These are phyloP conservation scores for Candida maris DNA, from an alignment of 805 yeast species.

Conservation along the genomic window DNA sequence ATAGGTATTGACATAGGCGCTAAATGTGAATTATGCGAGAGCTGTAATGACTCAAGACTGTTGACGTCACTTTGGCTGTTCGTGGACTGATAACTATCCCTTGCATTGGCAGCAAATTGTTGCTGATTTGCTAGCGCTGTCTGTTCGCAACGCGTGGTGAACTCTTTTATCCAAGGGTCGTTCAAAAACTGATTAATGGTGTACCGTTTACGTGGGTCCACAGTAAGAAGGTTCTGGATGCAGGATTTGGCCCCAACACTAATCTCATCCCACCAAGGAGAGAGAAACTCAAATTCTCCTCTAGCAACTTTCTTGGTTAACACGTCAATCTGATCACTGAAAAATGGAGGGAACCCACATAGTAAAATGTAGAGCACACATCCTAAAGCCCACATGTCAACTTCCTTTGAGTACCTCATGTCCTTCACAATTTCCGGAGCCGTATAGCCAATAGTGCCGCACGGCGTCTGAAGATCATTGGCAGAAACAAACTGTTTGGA, in stretches of 20 bases:
- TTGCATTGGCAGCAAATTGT: conserved; percentile 7
- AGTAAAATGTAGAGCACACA: conserved; percentile 90
- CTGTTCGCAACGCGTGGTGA: conserved; percentile 29
- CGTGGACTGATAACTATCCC: not conserved
- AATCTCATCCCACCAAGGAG: conserved; percentile 91
- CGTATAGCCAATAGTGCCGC: conserved; percentile 98
- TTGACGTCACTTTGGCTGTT: not conserved
- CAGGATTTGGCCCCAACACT: conserved; percentile 64
- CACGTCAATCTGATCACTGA: conserved; percentile 73
- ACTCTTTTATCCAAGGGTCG: conserved; percentile 69
- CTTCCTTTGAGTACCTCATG: conserved; percentile 87
- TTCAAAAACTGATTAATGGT: conserved; percentile 66
- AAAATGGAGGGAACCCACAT: conserved; percentile 98
- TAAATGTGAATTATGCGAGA: not conserved
- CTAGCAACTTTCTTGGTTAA: conserved; percentile 76
- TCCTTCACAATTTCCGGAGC: conserved; percentile 98
- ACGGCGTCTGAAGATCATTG: conserved; percentile 85
- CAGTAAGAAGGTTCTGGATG: conserved; percentile 63
- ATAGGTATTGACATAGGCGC: conserved; percentile 6
- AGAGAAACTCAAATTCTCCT: conserved; percentile 71
- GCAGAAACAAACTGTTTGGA: conserved; percentile 87
- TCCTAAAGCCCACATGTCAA: conserved; percentile 99
- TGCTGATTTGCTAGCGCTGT: conserved; percentile 23
- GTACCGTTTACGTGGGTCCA: conserved; percentile 64
- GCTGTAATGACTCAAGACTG: not conserved